Evolutionary conservation across 2,329 filamentous ascomycete genomes (phyloP).

Genomic region (Alternaria brassicae): DNA sequence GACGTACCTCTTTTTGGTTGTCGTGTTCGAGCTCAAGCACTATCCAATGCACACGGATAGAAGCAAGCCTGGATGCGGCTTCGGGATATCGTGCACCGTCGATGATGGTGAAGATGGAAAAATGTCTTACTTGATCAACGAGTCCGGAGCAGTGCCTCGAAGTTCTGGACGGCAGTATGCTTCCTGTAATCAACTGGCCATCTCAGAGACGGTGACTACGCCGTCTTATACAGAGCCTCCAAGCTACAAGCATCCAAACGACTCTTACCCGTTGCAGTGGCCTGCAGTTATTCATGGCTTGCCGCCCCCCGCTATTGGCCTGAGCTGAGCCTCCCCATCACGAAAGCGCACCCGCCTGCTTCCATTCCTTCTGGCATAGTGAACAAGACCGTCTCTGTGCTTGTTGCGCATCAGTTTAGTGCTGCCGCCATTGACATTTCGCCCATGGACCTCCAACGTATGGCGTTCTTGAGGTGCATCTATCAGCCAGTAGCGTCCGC

Average conservation of each 20-base stretch:
- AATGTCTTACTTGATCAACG: conserved; percentile 38
- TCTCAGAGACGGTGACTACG: conserved; percentile 33
- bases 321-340: conserved; percentile 40
- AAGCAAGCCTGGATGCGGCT: conserved; percentile 11
- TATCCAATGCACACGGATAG: conserved; percentile 17
- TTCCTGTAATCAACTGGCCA: conserved; percentile 35
- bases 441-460: conserved; percentile 13
- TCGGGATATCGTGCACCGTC: conserved; percentile 29
- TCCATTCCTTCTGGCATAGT: conserved; percentile 35
- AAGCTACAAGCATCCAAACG: conserved; percentile 23
- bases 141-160: conserved; percentile 35
- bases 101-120: conserved; percentile 18
- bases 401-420: conserved; percentile 16
- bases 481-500: conserved; percentile 26
- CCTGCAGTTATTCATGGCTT: conserved; percentile 43
- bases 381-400: conserved; percentile 35
- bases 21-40: conserved; percentile 9
- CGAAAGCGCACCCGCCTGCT: conserved; percentile 31
- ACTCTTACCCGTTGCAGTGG: conserved; percentile 42
- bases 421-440: conserved; percentile 20
- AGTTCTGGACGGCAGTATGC: conserved; percentile 32
- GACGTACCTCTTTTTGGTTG: conserved; percentile 33
- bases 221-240: conserved; percentile 46
- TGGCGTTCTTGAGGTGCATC: conserved; percentile 1
- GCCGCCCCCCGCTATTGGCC: conserved; percentile 45